Evolutionary conservation across 768 basidiomycete species (phyloP).

Genomic region (Amanita polypyramis): DNA sequence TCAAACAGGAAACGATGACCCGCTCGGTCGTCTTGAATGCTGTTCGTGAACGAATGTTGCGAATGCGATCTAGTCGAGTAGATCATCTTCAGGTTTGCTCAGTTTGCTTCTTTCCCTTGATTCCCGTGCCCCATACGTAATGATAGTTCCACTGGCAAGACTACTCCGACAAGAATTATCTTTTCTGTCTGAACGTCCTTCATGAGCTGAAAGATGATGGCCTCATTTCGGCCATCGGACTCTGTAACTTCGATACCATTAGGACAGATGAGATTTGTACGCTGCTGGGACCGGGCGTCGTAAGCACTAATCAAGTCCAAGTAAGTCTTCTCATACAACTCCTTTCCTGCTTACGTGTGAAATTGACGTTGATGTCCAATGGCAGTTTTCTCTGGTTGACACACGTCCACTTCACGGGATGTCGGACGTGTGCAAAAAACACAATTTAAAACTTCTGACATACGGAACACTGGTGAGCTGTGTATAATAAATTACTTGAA

Average conservation of each 20-base stretch:
- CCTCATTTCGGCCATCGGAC: conserved; percentile 53
- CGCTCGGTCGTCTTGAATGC: conserved; percentile 49
- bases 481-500: conserved; percentile 5
- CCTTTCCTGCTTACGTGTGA: not conserved
- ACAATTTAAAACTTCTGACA: conserved; percentile 64
- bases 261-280: conserved; percentile 76
- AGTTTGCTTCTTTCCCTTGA: conserved; percentile 8
- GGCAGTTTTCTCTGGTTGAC: conserved; percentile 75
- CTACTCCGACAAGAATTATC: conserved; percentile 36
- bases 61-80: conserved; percentile 48
- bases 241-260: conserved; percentile 75
- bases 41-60: conserved; percentile 58
- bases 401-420: conserved; percentile 68
- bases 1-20: conserved; percentile 39
- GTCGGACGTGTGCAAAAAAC: conserved; percentile 65
- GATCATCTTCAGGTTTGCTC: conserved; percentile 73
- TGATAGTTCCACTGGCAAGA: conserved; percentile 76
- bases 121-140: not conserved
- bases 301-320: conserved; percentile 81
- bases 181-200: conserved; percentile 37
- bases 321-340: conserved; percentile 26
- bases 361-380: not conserved
- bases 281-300: conserved; percentile 53
- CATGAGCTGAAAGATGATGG: conserved; percentile 50
- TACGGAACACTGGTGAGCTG: conserved; percentile 68